A percentile compares a stretch with the other conserved stretches of the same genome.
Evolutionary conservation across 495 filamentous ascomycete species (phyloP).

Genomic region (Cairneyella variabilis): DNA sequence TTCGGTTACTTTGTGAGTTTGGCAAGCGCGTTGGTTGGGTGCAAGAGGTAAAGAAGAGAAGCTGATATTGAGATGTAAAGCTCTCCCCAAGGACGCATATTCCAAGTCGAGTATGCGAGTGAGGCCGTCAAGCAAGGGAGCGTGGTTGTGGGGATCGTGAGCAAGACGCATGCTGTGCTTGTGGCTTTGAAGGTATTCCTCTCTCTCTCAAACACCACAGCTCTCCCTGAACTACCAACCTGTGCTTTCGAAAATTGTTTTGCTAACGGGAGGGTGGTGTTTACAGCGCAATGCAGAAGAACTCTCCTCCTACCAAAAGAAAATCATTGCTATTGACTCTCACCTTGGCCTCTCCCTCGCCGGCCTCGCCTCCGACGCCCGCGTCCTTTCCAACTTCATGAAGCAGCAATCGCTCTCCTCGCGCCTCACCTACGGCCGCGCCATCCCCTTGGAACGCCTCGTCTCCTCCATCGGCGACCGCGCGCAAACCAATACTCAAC

Average conservation of each 20-base stretch:
- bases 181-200: conserved; percentile 83
- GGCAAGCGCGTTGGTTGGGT: conserved; percentile 1
- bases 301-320: conserved; percentile 99
- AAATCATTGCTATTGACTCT: conserved; percentile 93
- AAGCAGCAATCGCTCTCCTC: conserved; percentile 96
- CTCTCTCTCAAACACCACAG: neutral
- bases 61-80: conserved; percentile 36
- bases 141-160: conserved; percentile 92
- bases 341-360: conserved; percentile 95
- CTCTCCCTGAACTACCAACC: neutral
- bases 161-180: conserved; percentile 95
- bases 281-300: conserved; percentile 94
- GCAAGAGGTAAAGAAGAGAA: conserved; percentile 15
- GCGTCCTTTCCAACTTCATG: conserved; percentile 99
- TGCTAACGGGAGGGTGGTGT: too few species aligned
- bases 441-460: conserved; percentile 82
- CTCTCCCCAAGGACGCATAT: conserved; percentile 98
- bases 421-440: conserved; percentile 90
- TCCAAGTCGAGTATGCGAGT: conserved; percentile 98
- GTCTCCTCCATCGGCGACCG: conserved; percentile 90
- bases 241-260: too few species aligned
- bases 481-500: conserved; percentile 95
- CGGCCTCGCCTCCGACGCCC: conserved; percentile 95
- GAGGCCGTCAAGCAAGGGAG: conserved; percentile 99
- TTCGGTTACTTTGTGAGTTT: conserved; percentile 92